phyloP scores from a whole-genome alignment of 305 asterid genomes.

The Solanum hybrid region DNA sequence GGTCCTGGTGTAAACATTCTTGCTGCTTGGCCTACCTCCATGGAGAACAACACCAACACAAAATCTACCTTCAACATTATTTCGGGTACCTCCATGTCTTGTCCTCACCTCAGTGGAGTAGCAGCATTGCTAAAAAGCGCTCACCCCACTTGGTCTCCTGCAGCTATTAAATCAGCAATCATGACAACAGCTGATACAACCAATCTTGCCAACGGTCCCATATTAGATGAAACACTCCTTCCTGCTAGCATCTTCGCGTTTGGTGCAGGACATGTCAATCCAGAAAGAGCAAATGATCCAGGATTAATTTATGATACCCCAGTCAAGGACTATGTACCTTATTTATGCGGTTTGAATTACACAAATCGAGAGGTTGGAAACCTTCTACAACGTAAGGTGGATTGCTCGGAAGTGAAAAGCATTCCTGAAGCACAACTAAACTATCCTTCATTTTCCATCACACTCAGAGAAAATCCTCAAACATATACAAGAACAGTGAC shows the following conservation, averaged over 20 bases:
- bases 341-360: slow-evolving; percentile 39
- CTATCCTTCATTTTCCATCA: slow-evolving; percentile 40
- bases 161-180: slow-evolving; percentile 53
- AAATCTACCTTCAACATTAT: slow-evolving; percentile 28
- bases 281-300: slow-evolving; percentile 35
- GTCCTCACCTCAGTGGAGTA: slow-evolving; percentile 70
- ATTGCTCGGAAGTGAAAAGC: slow-evolving; percentile 15
- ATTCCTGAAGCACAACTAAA: slow-evolving; percentile 37
- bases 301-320: slow-evolving; percentile 40
- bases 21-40: slow-evolving; percentile 29
- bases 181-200: slow-evolving; percentile 44
- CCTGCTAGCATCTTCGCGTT: slow-evolving; percentile 29
- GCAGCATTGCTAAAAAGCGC: slow-evolving; percentile 55
- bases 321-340: slow-evolving; percentile 31
- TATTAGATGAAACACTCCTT: slow-evolving; percentile 25
- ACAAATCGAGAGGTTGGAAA: slow-evolving; percentile 21
- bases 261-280: slow-evolving; percentile 55
- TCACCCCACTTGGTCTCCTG: slow-evolving; percentile 58
- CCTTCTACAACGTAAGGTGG: slow-evolving; percentile 18
- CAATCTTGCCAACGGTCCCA: slow-evolving; percentile 24
- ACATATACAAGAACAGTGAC: slow-evolving; percentile 36
- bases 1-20: slow-evolving; percentile 51
- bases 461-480: background rate
- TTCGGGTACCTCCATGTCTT: slow-evolving; percentile 56
- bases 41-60: slow-evolving; percentile 17